These are phyloP conservation scores for Cyberlindnera bimundalis DNA, from an alignment of 805 yeast genomes.

Conservation along the genomic window DNA sequence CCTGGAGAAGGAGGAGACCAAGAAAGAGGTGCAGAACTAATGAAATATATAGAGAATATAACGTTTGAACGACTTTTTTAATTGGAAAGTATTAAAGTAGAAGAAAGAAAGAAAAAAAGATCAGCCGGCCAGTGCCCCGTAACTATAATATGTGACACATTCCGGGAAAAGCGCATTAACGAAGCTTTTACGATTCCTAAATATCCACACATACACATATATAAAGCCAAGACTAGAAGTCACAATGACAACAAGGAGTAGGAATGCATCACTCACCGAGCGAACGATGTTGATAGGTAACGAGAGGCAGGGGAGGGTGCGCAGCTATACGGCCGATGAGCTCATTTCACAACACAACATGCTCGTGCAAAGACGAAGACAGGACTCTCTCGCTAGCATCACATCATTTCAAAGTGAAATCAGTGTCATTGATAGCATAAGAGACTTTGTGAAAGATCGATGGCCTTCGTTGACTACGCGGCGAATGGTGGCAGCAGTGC, in stretches of 20 bases:
- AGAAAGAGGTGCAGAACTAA: slow-evolving; percentile 10
- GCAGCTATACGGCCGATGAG: slow-evolving; percentile 18
- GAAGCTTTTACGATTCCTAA: too few species aligned
- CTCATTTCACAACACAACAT: slow-evolving; percentile 17
- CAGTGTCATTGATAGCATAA: slow-evolving; percentile 17
- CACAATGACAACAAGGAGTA: neutral
- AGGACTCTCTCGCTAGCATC: slow-evolving; percentile 15
- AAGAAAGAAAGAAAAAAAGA: too few species aligned
- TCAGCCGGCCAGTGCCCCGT: slow-evolving; percentile 1
- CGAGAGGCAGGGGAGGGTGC: slow-evolving; percentile 5
- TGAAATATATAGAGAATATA: too few species aligned
- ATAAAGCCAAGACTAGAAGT: neutral
- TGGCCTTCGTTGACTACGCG: slow-evolving; percentile 22
- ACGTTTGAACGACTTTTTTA: neutral
- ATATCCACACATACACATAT: neutral
- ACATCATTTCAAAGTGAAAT: slow-evolving; percentile 13
- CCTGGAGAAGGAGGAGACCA: slow-evolving; percentile 17
- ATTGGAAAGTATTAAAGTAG: too few species aligned
- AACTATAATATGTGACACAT: slow-evolving; percentile 3
- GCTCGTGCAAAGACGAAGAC: slow-evolving; percentile 10
- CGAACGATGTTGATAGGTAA: slow-evolving; percentile 4
- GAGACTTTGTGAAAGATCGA: slow-evolving; percentile 19
- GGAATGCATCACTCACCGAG: slow-evolving; percentile 1
- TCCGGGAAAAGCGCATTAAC: neutral
- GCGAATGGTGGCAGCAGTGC: slow-evolving; percentile 21